phyloP scores from a whole-genome alignment of 306 rosid genomes.

The Parietaria judaica region DNA sequence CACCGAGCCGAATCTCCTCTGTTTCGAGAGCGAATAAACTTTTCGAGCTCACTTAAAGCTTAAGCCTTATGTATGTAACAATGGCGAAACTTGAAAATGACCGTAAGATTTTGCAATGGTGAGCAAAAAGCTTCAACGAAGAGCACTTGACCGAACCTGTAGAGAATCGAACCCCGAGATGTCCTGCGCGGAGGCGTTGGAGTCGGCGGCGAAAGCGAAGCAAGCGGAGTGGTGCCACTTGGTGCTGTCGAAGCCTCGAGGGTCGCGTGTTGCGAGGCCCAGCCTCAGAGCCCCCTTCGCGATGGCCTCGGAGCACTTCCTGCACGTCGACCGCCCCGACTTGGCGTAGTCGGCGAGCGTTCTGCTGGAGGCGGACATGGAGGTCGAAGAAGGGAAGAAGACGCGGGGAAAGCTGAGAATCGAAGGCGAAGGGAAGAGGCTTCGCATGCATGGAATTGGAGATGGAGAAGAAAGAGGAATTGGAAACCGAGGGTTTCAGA shows the following conservation, averaged over 20 bases:
- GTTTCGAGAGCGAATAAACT: too few species aligned
- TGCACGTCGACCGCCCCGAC: slow-evolving; percentile 51
- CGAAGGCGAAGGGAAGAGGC: neutral
- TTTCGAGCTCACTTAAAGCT: too few species aligned
- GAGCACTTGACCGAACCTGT: slow-evolving; percentile 27
- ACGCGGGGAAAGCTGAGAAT: neutral
- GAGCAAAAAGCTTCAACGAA: neutral
- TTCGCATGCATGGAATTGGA: neutral
- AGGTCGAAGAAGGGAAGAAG: neutral
- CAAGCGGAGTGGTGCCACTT: slow-evolving; percentile 65
- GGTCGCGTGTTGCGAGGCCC: slow-evolving; percentile 37
- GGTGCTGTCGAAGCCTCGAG: slow-evolving; percentile 17
- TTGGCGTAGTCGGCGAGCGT: slow-evolving; percentile 50
- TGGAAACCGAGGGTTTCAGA: neutral
- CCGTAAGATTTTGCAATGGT: neutral
- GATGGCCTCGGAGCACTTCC: slow-evolving; percentile 43
- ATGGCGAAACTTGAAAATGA: neutral
- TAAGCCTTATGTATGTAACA: neutral
- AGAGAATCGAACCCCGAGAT: slow-evolving; percentile 49
- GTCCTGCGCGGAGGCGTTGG: slow-evolving; percentile 21
- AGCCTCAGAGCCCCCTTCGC: slow-evolving; percentile 35
- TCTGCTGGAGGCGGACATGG: slow-evolving; percentile 13
- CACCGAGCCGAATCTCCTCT: too few species aligned
- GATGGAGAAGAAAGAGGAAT: neutral
- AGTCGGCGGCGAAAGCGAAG: slow-evolving; percentile 26